A percentile compares a stretch with the other conserved stretches of the same genome.
Conservation (phyloP, 2,329 filamentous ascomycete species). For the Exophiala sp. region DNA sequence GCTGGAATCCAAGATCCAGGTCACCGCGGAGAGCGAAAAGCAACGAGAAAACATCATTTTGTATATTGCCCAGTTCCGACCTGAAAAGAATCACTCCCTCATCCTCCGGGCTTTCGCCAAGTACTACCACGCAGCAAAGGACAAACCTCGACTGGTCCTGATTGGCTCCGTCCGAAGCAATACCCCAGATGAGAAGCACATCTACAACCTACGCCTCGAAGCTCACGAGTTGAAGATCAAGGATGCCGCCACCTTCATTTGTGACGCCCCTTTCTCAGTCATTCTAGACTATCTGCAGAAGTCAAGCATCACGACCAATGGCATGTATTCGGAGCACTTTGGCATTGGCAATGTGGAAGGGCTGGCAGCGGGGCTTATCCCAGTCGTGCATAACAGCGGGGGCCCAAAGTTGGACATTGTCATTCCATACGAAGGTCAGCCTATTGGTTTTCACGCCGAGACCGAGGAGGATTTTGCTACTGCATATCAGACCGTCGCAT, state of each 20-base stretch:
- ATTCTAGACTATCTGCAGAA: conserved; percentile 72
- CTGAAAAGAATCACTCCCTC: conserved; percentile 91
- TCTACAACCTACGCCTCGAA: conserved; percentile 81
- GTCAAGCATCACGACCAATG: conserved; percentile 83
- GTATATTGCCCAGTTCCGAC: conserved; percentile 95
- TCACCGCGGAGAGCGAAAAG: conserved; percentile 56
- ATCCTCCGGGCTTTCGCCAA: conserved; percentile 78
- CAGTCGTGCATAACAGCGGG: conserved; percentile 87
- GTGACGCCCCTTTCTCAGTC: conserved; percentile 82
- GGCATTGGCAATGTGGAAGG: conserved; percentile 98
- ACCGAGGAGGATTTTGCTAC: conserved; percentile 72
- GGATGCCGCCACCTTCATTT: conserved; percentile 77
- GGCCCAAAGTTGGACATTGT: conserved; percentile 94
- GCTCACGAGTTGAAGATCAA: conserved; percentile 81
- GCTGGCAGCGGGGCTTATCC: conserved; percentile 86
- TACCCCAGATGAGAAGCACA: conserved; percentile 49
- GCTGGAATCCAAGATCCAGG: conserved; percentile 66
- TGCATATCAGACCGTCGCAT: conserved; percentile 67
- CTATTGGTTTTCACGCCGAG: conserved; percentile 81
- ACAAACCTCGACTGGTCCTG: conserved; percentile 64
- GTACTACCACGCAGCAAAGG: conserved; percentile 54
- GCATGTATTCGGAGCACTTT: conserved; percentile 99
- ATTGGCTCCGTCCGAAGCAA: conserved; percentile 84
- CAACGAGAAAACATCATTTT: conserved; percentile 66
- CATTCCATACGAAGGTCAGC: conserved; percentile 66